Conservation (phyloP, 768 basidiomycete species). For the Boletus edulis region DNA sequence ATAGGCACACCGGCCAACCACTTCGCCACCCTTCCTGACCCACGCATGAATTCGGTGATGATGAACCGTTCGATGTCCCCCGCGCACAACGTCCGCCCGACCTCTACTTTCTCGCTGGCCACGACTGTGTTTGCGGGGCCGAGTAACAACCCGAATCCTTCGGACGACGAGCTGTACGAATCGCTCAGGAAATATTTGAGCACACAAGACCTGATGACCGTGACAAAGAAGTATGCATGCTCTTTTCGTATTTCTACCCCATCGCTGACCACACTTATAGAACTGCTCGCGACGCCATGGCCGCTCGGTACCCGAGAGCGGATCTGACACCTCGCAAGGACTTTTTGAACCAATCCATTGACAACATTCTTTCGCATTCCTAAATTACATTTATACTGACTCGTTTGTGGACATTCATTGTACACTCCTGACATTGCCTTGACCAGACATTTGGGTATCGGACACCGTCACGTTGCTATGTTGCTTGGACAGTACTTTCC, state of each 20-base stretch:
- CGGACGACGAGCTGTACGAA: conserved; percentile 57
- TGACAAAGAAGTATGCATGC: conserved; percentile 58
- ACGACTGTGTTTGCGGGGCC: conserved; percentile 52
- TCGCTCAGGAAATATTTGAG: conserved; percentile 57
- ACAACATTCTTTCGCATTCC: conserved; percentile 57
- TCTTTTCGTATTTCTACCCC: not conserved
- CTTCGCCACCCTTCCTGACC: conserved; percentile 38
- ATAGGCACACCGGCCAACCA: conserved; percentile 36
- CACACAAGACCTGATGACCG: conserved; percentile 69
- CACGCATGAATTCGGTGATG: conserved; percentile 47
- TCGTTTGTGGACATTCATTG: conserved; percentile 1
- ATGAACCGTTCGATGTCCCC: conserved; percentile 36
- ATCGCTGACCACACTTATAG: conserved; percentile 27
- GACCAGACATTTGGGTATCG: conserved; percentile 1
- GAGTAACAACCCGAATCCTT: conserved; percentile 53
- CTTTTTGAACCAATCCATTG: conserved; percentile 69
- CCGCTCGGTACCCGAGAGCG: conserved; percentile 63
- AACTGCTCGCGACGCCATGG: conserved; percentile 63
- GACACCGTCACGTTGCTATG: not conserved
- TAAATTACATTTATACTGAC: conserved; percentile 25
- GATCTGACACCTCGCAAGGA: conserved; percentile 54
- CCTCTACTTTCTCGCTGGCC: conserved; percentile 61
- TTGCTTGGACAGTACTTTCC: conserved; percentile 3
- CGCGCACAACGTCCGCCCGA: conserved; percentile 38
- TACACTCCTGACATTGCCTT: not conserved